phyloP scores from a whole-genome alignment of 768 basidiomycete genomes.

The Suillus sp. region DNA sequence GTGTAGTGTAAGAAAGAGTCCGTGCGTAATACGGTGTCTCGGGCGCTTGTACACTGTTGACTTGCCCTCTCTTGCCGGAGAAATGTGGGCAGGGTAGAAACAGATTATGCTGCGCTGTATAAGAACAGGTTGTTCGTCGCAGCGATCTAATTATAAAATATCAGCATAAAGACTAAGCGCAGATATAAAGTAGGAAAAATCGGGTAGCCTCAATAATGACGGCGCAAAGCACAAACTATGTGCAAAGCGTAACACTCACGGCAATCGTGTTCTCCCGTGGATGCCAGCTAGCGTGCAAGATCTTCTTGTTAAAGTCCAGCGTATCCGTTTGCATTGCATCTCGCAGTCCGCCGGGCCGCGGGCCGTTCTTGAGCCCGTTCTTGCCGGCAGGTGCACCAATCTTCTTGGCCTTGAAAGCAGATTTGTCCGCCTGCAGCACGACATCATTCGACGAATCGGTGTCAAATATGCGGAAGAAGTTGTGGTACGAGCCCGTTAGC shows the following conservation, averaged over 20 bases:
- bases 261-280: slow-evolving; percentile 98
- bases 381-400: slow-evolving; percentile 87
- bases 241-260: slow-evolving; percentile 47
- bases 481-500: slow-evolving; percentile 99
- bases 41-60: slow-evolving; percentile 9
- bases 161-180: background rate
- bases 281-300: slow-evolving; percentile 96
- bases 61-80: slow-evolving; percentile 13
- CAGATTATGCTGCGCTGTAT: slow-evolving; percentile 41
- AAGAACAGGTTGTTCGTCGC: slow-evolving; percentile 61
- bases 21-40: slow-evolving; percentile 26
- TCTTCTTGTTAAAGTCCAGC: slow-evolving; percentile 96
- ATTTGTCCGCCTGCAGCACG: slow-evolving; percentile 97
- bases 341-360: slow-evolving; percentile 62
- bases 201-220: background rate
- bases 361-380: slow-evolving; percentile 70
- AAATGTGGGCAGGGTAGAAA: background rate
- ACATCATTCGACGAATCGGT: slow-evolving; percentile 85
- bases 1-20: slow-evolving; percentile 18
- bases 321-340: slow-evolving; percentile 88
- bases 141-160: slow-evolving; percentile 63
- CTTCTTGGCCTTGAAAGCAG: slow-evolving; percentile 99
- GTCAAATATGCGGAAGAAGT: slow-evolving; percentile 99
- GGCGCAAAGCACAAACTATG: background rate
- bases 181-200: slow-evolving; percentile 11